A percentile compares a stretch with the other conserved stretches of the same genome.
Conservation (phyloP, 2,329 filamentous ascomycete species). For the Exophiala lecanii-corni region DNA sequence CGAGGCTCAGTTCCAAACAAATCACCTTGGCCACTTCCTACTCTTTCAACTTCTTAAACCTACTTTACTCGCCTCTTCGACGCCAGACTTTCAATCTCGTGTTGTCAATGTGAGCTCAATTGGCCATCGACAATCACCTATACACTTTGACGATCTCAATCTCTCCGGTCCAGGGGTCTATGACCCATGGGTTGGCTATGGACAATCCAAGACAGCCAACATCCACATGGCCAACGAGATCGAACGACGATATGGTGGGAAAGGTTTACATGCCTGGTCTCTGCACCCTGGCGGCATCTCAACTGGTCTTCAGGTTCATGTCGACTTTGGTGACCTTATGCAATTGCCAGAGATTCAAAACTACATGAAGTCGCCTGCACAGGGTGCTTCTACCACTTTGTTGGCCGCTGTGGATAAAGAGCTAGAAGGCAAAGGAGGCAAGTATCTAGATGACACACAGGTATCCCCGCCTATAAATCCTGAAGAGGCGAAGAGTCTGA, state of each 20-base stretch:
- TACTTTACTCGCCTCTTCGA: constrained; percentile 37
- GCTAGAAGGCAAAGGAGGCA: constrained; percentile 28
- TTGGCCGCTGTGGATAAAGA: constrained; percentile 29
- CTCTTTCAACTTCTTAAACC: constrained; percentile 49
- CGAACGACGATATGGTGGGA: constrained; percentile 43
- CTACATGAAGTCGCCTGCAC: constrained; percentile 31
- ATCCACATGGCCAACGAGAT: constrained; percentile 48
- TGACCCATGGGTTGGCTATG: constrained; percentile 38
- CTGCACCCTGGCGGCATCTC: constrained; percentile 46
- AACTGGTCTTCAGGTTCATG: constrained; percentile 27
- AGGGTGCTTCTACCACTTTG: constrained; percentile 35
- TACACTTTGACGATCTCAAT: constrained; percentile 39
- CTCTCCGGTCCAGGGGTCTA: constrained; percentile 34
- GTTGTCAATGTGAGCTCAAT: constrained; percentile 44
- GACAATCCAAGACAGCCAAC: constrained; percentile 48
- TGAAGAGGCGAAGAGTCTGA: neutral
- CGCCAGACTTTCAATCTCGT: constrained; percentile 38
- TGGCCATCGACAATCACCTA: constrained; percentile 36
- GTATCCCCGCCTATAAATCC: constrained; percentile 12
- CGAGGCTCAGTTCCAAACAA: constrained; percentile 51
- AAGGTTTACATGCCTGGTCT: constrained; percentile 40
- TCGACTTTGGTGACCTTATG: constrained; percentile 20
- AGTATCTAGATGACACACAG: constrained; percentile 29
- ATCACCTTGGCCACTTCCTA: constrained; percentile 53
- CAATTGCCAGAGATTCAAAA: constrained; percentile 15